Conservation (phyloP, 2,329 filamentous ascomycete species). For the Aspergillus amoenus region DNA sequence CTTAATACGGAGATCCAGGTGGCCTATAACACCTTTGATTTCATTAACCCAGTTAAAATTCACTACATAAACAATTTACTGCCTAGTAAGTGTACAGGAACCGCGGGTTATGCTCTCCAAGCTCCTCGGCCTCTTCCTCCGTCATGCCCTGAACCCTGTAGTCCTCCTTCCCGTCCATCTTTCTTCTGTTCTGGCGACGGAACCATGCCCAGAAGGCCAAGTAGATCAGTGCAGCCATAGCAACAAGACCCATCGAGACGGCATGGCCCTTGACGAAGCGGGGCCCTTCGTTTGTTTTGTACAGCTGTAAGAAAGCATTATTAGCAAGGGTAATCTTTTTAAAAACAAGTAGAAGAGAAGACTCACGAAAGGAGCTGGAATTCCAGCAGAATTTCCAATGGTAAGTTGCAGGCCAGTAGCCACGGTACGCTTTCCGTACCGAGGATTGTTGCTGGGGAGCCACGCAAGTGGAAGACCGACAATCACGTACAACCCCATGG, state of each 20-base stretch:
- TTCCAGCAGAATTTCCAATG: slow-evolving; percentile 9
- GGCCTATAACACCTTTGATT: no score
- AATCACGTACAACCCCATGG: slow-evolving; percentile 10
- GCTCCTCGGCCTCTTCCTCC: slow-evolving; percentile 10
- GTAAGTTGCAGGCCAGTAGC: slow-evolving; percentile 10
- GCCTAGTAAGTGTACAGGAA: slow-evolving; percentile 9
- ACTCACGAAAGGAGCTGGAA: slow-evolving; percentile 11
- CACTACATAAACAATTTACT: background rate
- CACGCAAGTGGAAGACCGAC: slow-evolving; percentile 10
- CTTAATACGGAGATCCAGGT: no score
- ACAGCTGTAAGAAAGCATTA: background rate
- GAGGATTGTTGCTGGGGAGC: slow-evolving; percentile 11
- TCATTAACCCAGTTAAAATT: background rate
- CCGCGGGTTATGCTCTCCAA: slow-evolving; percentile 10
- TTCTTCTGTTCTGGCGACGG: slow-evolving; percentile 1
- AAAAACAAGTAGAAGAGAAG: background rate
- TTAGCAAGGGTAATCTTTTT: background rate
- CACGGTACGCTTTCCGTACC: slow-evolving; percentile 10
- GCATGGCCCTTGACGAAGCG: slow-evolving; percentile 10
- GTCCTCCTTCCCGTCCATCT: slow-evolving; percentile 1
- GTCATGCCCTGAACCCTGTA: slow-evolving; percentile 2
- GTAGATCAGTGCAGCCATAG: slow-evolving; percentile 6
- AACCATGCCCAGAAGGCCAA: slow-evolving; percentile 9
- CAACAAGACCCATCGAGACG: slow-evolving; percentile 6
- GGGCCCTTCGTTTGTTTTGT: slow-evolving; percentile 10